Evolutionary conservation across 176 grass and related monocot species (phyloP).

Genomic region (Olyra latifolia): DNA sequence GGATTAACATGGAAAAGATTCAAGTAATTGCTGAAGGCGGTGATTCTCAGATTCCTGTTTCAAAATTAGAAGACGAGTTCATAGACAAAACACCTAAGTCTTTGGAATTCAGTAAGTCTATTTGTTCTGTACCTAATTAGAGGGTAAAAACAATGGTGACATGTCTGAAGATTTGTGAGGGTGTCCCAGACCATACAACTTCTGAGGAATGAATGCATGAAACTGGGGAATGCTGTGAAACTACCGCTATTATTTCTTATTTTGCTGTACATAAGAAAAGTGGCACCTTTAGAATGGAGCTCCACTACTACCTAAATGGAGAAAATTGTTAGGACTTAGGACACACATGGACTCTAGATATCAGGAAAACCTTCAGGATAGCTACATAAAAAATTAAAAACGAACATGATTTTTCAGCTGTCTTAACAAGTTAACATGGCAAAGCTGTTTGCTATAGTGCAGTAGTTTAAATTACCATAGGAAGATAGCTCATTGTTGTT

Average conservation of each 20-base stretch:
- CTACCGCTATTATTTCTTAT: neutral
- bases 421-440: constrained; percentile 22
- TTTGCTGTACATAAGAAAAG: constrained; percentile 11
- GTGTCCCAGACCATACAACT: constrained; percentile 13
- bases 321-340: neutral
- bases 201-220: constrained; percentile 14
- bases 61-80: constrained; percentile 23
- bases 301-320: constrained; percentile 15
- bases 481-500: constrained; percentile 16
- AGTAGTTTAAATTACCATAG: neutral
- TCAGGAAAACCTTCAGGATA: constrained; percentile 21
- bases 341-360: constrained; percentile 19
- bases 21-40: constrained; percentile 18
- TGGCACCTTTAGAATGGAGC: neutral
- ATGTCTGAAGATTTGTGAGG: neutral
- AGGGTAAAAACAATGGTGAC: constrained; percentile 24
- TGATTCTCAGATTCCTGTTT: constrained; percentile 12
- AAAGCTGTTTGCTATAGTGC: constrained; percentile 27
- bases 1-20: neutral
- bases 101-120: constrained; percentile 47
- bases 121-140: constrained; percentile 19
- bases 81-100: constrained; percentile 7
- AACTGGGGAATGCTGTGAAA: constrained; percentile 2
- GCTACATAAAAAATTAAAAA: constrained; percentile 3
- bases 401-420: constrained; percentile 19